Base-by-base conservation (phyloP, 2,329 filamentous ascomycete genomes). In the Lasiodiplodia sp. region DNA sequence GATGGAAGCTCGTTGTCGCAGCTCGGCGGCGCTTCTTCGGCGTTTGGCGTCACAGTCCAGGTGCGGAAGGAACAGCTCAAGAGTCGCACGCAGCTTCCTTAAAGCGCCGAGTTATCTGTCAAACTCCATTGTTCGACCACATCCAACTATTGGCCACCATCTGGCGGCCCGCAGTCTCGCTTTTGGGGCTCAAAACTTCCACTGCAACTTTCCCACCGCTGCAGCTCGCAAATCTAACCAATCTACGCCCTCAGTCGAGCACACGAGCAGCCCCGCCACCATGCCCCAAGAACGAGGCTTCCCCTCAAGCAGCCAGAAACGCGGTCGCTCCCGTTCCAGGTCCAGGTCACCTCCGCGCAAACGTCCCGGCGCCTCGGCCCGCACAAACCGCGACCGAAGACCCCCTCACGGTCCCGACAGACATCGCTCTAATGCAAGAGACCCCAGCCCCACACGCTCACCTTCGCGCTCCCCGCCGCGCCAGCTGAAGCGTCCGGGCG, bases 401-500 rank as follows among this genome's bases (percentile, higher is more conserved):
- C 58, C 67, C 25, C 66, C 57, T 49, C 58, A 58, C 12, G 40
- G 51, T 8, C 18, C 52, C 28, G 25, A 12, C 52, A 66, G 10
- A 7, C 31, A 40, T 16, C 40, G 40, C 16, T 25, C 40, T 18
- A 49, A 62, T 7, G 53, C 52, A 37, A 66, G 37, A 49, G 55
- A 56, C 38, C 58, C 67, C 16, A 64, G 62, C 14, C 67, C 67
- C 21, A 40, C 47, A 1, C 62, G 68, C 18, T 80, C 78, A 21
- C 58, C 62, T 14, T 70, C 71, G n/a, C 72, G 78, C 65, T 80
- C 79, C 25, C 79, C 79, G 18, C 87, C 88, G 11, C 88, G 90
- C 63, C 91, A 89, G 77, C 86, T 86, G 67, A 93, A 93, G 79
- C 87, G 90, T 5, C 91, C 79, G 4, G 79, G 79, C 31, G 77